Conservation (phyloP, 1,284 basidiomycete genomes). For the Fistulina hepatica region DNA sequence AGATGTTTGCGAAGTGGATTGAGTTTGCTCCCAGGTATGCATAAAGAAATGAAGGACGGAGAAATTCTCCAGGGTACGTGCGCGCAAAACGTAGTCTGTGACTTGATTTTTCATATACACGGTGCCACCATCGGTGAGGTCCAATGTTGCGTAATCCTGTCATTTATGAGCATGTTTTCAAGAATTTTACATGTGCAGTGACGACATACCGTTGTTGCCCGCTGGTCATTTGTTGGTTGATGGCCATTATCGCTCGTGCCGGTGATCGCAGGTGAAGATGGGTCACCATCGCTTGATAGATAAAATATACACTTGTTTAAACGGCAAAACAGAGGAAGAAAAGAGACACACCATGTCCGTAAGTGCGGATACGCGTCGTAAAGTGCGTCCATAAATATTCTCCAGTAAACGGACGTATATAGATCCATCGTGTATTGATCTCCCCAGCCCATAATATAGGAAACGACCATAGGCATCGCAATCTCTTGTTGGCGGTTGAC, state of each 20-base stretch:
- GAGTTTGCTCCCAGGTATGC: slow-evolving; percentile 11
- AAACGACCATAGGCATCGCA: slow-evolving; percentile 21
- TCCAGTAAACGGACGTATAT: slow-evolving; percentile 20
- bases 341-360: neutral
- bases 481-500: slow-evolving; percentile 25
- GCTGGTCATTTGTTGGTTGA: neutral
- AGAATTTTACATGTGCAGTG: neutral
- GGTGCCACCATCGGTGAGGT: neutral
- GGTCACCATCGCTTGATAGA: neutral
- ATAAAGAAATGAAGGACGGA: slow-evolving; percentile 14
- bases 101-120: slow-evolving; percentile 11
- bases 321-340: neutral
- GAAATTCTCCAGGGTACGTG: slow-evolving; percentile 4
- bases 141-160: neutral
- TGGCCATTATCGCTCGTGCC: neutral
- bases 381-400: slow-evolving; percentile 15
- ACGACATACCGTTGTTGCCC: neutral
- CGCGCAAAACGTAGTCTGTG: slow-evolving; percentile 12
- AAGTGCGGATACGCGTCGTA: slow-evolving; percentile 5
- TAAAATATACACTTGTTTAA: neutral
- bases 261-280: neutral
- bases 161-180: neutral
- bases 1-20: neutral
- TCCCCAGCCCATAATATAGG: slow-evolving; percentile 27
- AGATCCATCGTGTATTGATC: slow-evolving; percentile 21